phyloP scores from a whole-genome alignment of 1,284 basidiomycete genomes.

The Macrocybe sp. region DNA sequence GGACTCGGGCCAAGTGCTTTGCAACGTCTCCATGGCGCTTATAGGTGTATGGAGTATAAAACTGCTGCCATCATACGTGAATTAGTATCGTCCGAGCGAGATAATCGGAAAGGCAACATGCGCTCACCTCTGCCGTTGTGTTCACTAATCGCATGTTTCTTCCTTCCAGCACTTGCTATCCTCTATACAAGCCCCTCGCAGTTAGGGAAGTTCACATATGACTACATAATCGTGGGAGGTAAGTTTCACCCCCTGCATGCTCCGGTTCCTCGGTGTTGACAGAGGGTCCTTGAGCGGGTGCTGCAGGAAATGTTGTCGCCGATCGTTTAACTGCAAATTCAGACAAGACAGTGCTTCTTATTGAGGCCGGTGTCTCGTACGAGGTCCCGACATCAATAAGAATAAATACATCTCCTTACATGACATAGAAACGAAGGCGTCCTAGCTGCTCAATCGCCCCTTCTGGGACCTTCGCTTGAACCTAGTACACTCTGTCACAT shows the following conservation, averaged over 20 bases:
- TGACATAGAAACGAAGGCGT: conserved; percentile 15
- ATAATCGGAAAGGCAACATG: too few relatives aligned
- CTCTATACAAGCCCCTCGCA: background rate
- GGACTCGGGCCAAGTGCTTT: too few relatives aligned
- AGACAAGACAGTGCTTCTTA: conserved; percentile 7
- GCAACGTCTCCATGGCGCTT: too few relatives aligned
- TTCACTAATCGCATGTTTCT: too few relatives aligned
- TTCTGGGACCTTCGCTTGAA: conserved; percentile 10
- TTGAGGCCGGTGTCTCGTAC: conserved; percentile 14
- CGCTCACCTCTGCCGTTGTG: too few relatives aligned
- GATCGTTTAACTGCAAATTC: conserved; percentile 13
- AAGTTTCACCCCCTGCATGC: background rate
- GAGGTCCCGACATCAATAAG: background rate
- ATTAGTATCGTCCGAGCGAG: too few relatives aligned
- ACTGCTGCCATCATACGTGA: too few relatives aligned
- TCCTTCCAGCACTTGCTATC: background rate
- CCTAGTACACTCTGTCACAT: background rate
- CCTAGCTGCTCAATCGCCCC: conserved; percentile 12
- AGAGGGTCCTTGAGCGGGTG: conserved; percentile 7
- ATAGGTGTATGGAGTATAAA: too few relatives aligned
- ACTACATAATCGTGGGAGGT: conserved; percentile 30
- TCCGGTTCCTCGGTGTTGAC: too few relatives aligned
- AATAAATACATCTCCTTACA: conserved; percentile 3
- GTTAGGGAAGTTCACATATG: conserved; percentile 13
- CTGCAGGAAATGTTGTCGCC: conserved; percentile 11